phyloP scores from a whole-genome alignment of 1,284 basidiomycete genomes.

The Exobasidium rhododendri region DNA sequence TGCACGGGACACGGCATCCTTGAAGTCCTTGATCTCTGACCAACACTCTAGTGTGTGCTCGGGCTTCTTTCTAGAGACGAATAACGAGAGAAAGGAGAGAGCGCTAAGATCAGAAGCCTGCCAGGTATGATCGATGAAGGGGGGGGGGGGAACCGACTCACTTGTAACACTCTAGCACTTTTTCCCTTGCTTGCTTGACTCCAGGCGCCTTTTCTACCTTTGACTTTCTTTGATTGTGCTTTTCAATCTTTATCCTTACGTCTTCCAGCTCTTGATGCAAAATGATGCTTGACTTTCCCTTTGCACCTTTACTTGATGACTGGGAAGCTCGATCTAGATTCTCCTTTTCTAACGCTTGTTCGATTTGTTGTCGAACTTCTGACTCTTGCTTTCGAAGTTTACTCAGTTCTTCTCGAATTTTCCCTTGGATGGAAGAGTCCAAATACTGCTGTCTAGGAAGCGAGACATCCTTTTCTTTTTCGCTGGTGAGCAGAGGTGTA shows the following conservation, averaged over 20 bases:
- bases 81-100: not conserved
- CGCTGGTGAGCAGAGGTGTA: not conserved
- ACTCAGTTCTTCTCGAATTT: constrained; percentile 46
- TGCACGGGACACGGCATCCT: constrained; percentile 65
- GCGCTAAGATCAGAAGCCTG: not conserved
- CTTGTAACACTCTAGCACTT: constrained; percentile 67
- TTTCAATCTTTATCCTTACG: constrained; percentile 65
- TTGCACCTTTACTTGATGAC: constrained; percentile 26
- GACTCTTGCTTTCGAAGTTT: constrained; percentile 45
- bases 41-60: constrained; percentile 70
- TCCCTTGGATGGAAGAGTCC: constrained; percentile 43
- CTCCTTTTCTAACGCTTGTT: constrained; percentile 49
- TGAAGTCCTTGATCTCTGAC: constrained; percentile 72
- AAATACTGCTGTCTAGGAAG: constrained; percentile 33
- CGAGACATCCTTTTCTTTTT: not conserved
- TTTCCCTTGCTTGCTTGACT: constrained; percentile 63
- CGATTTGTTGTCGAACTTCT: constrained; percentile 43
- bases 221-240: constrained; percentile 65
- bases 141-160: constrained; percentile 4
- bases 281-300: constrained; percentile 43
- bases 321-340: constrained; percentile 39
- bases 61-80: constrained; percentile 52
- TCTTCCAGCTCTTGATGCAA: constrained; percentile 45
- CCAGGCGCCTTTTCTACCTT: constrained; percentile 60
- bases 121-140: not conserved